A percentile compares a stretch with the other conserved stretches of the same genome.
Evolutionary conservation across 2,329 filamentous ascomycete species (phyloP).

Genomic region (Didymella segeticola): DNA sequence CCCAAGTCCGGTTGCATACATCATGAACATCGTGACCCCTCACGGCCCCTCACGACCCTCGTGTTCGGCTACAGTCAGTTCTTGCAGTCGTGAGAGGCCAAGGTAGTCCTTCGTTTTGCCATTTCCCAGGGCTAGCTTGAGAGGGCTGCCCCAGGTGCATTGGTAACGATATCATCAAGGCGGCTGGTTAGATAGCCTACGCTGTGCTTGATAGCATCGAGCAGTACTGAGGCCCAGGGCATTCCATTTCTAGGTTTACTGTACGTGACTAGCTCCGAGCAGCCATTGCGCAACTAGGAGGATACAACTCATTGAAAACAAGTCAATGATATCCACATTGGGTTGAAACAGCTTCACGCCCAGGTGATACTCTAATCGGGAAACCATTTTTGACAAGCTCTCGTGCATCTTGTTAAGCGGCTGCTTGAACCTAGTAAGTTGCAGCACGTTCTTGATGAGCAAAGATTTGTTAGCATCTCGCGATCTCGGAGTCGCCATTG

Average conservation of each 20-base stretch:
- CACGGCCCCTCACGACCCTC: no score
- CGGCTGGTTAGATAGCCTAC: no score
- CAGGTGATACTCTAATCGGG: no score
- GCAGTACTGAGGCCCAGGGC: no score
- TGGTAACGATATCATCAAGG: not conserved
- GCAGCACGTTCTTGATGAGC: not conserved
- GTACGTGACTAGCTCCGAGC: no score
- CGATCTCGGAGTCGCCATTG: not conserved
- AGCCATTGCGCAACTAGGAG: no score
- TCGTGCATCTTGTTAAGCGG: no score
- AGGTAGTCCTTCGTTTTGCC: not conserved
- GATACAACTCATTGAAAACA: not conserved
- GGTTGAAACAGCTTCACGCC: no score
- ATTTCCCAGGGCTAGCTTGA: not conserved
- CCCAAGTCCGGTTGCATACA: not conserved
- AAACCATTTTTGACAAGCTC: no score
- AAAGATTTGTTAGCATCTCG: not conserved
- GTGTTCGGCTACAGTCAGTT: not conserved
- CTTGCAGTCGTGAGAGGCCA: not conserved
- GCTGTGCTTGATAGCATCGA: no score
- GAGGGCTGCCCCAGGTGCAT: not conserved
- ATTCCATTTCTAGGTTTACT: no score
- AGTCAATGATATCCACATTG: not conserved
- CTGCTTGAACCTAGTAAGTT: no score
- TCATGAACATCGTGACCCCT: not conserved